Evolutionary conservation across 495 filamentous ascomycete genomes (phyloP), one percentile per base, ranked within the genome.

Genomic region (Penicillium coffeae): DNA sequence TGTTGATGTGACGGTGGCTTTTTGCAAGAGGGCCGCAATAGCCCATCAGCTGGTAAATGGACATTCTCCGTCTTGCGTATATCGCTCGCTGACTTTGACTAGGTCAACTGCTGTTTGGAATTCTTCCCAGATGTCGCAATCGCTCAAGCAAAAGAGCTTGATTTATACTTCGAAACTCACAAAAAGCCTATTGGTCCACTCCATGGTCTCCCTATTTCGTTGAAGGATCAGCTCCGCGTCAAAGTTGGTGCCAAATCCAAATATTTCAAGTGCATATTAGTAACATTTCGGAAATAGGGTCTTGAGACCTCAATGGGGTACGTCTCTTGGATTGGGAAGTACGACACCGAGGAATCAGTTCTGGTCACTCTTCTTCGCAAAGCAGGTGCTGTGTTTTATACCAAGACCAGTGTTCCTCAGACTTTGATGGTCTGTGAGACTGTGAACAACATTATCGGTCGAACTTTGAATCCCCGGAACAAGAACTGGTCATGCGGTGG

Each of bases 221-320:
- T 85, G 13, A 85, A 84, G 52, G 82, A 85, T 52, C 82, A 83
- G 51, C 77, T 83, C 49, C 80, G 81, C 21, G 77, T 85, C 36
- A 75, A 40, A 16, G 38, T 40, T 4, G 25, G 25, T 30, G n/a
- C n/a, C n/a, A n/a, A n/a, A n/a, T n/a, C n/a, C n/a, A n/a, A n/a
- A n/a, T n/a, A n/a, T n/a, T n/a, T n/a, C n/a, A n/a, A n/a, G n/a
- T n/a, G n/a, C n/a, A n/a, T n/a, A n/a, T n/a, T n/a, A n/a, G n/a
- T 21, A 21, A 40, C 19, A 40, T 21, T 10, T 30, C n/a, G n/a
- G n/a, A 12, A 40, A 12, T 7, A 77, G 40, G 78, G 44, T 1
- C 22, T 52, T n/a, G 50, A 52, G 35, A 52, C 50, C 16, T 52
- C 37, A 1, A 52, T 52, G 50, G 50, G 50, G 0, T 52, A 47